Evolutionary conservation across 257 asterid genomes (phyloP).

Genomic region (Ballota nigra): DNA sequence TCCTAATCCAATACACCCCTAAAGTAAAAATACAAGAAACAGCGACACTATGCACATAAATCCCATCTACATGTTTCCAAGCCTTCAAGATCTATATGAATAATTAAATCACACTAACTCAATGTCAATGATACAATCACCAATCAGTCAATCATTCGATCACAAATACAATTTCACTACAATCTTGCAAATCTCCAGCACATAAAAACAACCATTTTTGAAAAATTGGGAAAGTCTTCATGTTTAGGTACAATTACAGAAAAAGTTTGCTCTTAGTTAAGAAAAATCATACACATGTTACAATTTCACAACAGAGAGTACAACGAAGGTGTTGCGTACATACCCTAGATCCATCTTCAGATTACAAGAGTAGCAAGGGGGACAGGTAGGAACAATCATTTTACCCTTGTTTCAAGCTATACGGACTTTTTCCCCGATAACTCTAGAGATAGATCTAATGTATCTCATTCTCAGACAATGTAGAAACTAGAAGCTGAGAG

Average conservation of each 20-base stretch:
- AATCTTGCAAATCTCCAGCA: neutral
- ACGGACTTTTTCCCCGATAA: constrained; percentile 13
- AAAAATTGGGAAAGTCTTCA: neutral
- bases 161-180: neutral
- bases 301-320: constrained; percentile 20
- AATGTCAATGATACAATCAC: neutral
- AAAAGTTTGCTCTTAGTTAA: neutral
- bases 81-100: neutral
- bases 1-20: no score
- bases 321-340: neutral
- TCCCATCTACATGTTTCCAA: no score
- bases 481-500: constrained; percentile 1
- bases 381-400: constrained; percentile 21
- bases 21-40: neutral
- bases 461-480: constrained; percentile 23
- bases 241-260: constrained; percentile 12
- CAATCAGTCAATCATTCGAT: neutral
- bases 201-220: neutral
- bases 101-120: neutral
- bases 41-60: neutral
- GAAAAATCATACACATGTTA: constrained; percentile 22
- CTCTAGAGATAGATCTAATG: constrained; percentile 33
- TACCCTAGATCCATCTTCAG: constrained; percentile 22
- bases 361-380: constrained; percentile 16
- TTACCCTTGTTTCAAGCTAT: constrained; percentile 36